Evolutionary conservation across 164 flowering plant species (phyloP).

Genomic region (Platanus orientalis): DNA sequence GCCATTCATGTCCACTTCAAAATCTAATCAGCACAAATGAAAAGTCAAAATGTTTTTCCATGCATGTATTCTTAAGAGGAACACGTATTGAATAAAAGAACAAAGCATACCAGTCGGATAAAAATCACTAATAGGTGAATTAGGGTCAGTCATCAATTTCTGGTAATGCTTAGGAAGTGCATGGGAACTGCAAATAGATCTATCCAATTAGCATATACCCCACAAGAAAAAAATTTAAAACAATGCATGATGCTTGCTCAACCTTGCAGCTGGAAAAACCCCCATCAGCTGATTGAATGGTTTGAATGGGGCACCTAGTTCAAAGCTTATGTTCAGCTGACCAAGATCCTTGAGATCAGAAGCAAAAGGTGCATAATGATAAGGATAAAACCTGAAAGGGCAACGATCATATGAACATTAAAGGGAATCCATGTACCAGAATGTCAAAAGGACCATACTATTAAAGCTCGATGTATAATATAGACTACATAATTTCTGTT

Average conservation of each 20-base stretch:
- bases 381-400: conserved; percentile 83
- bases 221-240: not conserved
- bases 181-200: conserved; percentile 63
- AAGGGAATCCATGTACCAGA: not conserved
- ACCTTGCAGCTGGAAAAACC: conserved; percentile 99
- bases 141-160: conserved; percentile 80
- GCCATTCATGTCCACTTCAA: conserved; percentile 99
- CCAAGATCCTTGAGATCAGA: conserved; percentile 86
- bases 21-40: conserved; percentile 48
- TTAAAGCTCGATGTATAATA: no score
- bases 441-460: not conserved
- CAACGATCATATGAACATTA: not conserved
- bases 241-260: conserved; percentile 1
- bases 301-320: conserved; percentile 86
- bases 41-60: not conserved
- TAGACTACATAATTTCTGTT: not conserved
- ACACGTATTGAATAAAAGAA: not conserved
- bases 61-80: not conserved
- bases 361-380: conserved; percentile 99
- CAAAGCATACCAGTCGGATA: conserved; percentile 72
- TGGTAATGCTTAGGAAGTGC: conserved; percentile 86
- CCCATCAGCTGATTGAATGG: conserved; percentile 95
- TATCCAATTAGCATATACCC: conserved; percentile 5
- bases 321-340: conserved; percentile 64
- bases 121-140: conserved; percentile 91